Evolutionary conservation across 2,329 filamentous ascomycete species (phyloP).

Genomic region (Penicillium sp.): DNA sequence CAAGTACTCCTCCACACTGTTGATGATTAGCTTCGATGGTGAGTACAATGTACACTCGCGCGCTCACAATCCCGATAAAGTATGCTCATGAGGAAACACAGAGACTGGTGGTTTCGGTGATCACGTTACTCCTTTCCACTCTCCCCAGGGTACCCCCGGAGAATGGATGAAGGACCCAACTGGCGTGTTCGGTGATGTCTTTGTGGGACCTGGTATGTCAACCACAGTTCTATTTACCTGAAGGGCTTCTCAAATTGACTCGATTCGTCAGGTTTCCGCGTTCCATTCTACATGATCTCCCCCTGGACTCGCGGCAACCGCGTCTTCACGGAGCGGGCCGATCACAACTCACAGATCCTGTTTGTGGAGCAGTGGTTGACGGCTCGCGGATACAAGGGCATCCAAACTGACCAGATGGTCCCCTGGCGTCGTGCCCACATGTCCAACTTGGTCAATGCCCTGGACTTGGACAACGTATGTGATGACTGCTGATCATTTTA

Average conservation of each 20-base stretch:
- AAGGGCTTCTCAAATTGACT: constrained; percentile 5
- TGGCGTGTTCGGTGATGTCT: constrained; percentile 47
- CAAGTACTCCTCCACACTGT: constrained; percentile 53
- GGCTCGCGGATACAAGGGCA: constrained; percentile 47
- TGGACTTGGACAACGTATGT: constrained; percentile 48
- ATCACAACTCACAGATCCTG: constrained; percentile 60
- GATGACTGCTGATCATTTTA: too few species aligned
- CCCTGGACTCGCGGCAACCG: constrained; percentile 59
- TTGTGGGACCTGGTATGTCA: constrained; percentile 46
- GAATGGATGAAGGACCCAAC: constrained; percentile 58
- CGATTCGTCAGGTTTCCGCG: constrained; percentile 47
- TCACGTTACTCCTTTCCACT: constrained; percentile 57
- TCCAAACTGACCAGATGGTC: constrained; percentile 50
- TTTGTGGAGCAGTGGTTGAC: constrained; percentile 58
- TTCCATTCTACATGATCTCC: constrained; percentile 60
- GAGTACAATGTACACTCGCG: constrained; percentile 12
- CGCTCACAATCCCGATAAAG: background rate
- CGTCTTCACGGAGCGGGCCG: constrained; percentile 59
- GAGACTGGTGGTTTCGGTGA: constrained; percentile 61
- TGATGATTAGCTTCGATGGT: constrained; percentile 58
- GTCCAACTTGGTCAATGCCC: constrained; percentile 54
- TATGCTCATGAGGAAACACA: constrained; percentile 21
- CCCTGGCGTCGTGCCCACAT: constrained; percentile 53
- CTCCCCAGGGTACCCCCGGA: constrained; percentile 54
- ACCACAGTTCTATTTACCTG: background rate